Base-by-base conservation (phyloP, 179 eudicot species). In the Monotropa hypopitys region DNA sequence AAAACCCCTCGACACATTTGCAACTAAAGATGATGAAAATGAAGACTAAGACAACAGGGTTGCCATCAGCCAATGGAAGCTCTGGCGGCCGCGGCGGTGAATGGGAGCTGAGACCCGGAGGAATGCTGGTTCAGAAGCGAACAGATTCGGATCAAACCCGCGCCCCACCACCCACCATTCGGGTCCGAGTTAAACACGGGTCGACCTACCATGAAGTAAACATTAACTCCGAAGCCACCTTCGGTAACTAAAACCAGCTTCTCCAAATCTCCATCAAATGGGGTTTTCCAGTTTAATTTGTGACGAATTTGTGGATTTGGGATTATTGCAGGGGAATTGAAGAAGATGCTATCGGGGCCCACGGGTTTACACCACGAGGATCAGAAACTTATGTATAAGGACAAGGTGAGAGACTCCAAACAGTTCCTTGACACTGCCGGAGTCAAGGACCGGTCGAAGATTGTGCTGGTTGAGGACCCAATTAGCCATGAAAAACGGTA, bases 311-410 rank as follows among this genome's bases (percentile, higher is more conserved):
- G n/a, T 80, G 30, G 28, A 70, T 51, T 45, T 75, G 42, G 67
- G 78, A 67, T 76, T 57, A 26, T 47, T 81, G 73, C 83, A 93
- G 98, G 98, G 83, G 98, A 88, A 69, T 87, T 87, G 90, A 95
- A 94, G 92, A 95, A 92, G 82, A 84, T 81, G 87, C 77, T 93
- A 71, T 32, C 90, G 1, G 96, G 85, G 71, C 91, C 92, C 61
- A 90, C 98, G 68, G 98, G 98, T 47, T 77, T 93, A 63, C 97
- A 92, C 83, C 97, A 92, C 77, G 87, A 92, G 77, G 97, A 92
- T 80, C 92, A 89, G 83, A 93, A 93, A 78, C 67, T 93, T 78
- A 69, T 82, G 70, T 93, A 76, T 79, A 93, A 94, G 81, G 88
- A 87, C 47, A 88, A 92, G 80, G 97, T 91, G 84, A 89, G 91